These are phyloP conservation scores for Coemansia sp. DNA, from an alignment of 192 early-diverging fungal genomes.

Conservation along the genomic window DNA sequence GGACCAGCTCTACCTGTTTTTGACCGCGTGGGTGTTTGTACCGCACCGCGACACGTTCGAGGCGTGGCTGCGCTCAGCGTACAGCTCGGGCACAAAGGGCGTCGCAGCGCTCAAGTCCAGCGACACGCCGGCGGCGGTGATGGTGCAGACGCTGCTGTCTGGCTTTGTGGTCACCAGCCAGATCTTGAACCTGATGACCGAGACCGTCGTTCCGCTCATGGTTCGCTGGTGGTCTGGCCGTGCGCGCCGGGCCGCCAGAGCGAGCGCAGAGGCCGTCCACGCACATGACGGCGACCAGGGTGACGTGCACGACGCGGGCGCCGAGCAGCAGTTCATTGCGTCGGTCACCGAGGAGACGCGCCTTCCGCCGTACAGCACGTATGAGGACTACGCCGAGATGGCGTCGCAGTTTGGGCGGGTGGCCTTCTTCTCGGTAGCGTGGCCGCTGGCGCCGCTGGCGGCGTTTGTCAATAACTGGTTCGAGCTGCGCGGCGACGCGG, in stretches of 20 bases:
- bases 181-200: slow-evolving; percentile 67
- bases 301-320: neutral
- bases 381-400: slow-evolving; percentile 91
- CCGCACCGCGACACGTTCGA: slow-evolving; percentile 72
- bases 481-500: slow-evolving; percentile 85
- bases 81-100: slow-evolving; percentile 6
- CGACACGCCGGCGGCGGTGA: slow-evolving; percentile 35
- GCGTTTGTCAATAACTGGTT: slow-evolving; percentile 88
- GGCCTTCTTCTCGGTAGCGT: slow-evolving; percentile 76
- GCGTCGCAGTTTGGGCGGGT: slow-evolving; percentile 90
- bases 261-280: slow-evolving; percentile 1
- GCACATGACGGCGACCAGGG: neutral
- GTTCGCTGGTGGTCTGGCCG: slow-evolving; percentile 44
- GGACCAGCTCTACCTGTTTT: slow-evolving; percentile 77
- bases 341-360: slow-evolving; percentile 38
- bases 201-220: slow-evolving; percentile 70
- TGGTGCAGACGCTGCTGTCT: slow-evolving; percentile 53
- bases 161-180: slow-evolving; percentile 85
- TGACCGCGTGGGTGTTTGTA: slow-evolving; percentile 87
- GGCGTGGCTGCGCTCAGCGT: slow-evolving; percentile 37
- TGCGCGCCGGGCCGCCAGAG: slow-evolving; percentile 5
- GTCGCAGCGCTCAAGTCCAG: slow-evolving; percentile 21
- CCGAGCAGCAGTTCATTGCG: slow-evolving; percentile 35
- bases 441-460: slow-evolving; percentile 79
- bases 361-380: slow-evolving; percentile 76